Evolutionary conservation across 2,329 filamentous ascomycete genomes (phyloP).

Genomic region (Penicillium expansum): DNA sequence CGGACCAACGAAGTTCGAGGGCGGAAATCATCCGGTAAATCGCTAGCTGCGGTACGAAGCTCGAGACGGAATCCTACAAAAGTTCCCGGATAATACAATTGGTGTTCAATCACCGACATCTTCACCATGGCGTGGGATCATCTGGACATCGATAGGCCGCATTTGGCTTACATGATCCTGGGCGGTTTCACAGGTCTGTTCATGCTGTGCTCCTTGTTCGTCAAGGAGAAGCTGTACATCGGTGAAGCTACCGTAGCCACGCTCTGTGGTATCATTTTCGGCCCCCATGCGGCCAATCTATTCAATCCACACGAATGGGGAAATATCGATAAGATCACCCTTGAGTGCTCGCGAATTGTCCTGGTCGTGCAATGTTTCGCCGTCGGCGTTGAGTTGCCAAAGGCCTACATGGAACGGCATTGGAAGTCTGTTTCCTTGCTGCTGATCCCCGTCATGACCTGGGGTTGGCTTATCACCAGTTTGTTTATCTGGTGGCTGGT

Average conservation of each 20-base stretch:
- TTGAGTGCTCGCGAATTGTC: constrained; percentile 70
- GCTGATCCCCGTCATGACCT: constrained; percentile 94
- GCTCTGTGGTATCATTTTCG: constrained; percentile 68
- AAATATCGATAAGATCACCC: constrained; percentile 64
- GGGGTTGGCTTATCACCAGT: constrained; percentile 78
- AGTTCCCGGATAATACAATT: constrained; percentile 2
- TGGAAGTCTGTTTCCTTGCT: constrained; percentile 90
- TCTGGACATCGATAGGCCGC: constrained; percentile 76
- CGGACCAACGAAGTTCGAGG: constrained; percentile 19
- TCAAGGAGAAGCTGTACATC: constrained; percentile 98
- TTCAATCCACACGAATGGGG: constrained; percentile 63
- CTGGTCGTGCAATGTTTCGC: constrained; percentile 72
- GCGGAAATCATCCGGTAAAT: constrained; percentile 26
- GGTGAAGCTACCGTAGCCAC: constrained; percentile 93
- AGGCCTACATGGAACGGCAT: constrained; percentile 90
- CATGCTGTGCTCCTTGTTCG: constrained; percentile 96
- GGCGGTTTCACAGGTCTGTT: constrained; percentile 97
- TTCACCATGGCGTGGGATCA: constrained; percentile 52
- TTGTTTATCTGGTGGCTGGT: constrained; percentile 93
- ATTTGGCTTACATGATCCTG: constrained; percentile 97
- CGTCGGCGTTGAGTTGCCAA: constrained; percentile 68
- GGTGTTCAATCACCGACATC: constrained; percentile 1
- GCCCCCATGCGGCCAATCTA: constrained; percentile 63
- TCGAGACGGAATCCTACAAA: background rate
- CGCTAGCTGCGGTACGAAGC: constrained; percentile 12